Conservation (phyloP, 2,329 filamentous ascomycete species). For the Fusarium burgessii region DNA sequence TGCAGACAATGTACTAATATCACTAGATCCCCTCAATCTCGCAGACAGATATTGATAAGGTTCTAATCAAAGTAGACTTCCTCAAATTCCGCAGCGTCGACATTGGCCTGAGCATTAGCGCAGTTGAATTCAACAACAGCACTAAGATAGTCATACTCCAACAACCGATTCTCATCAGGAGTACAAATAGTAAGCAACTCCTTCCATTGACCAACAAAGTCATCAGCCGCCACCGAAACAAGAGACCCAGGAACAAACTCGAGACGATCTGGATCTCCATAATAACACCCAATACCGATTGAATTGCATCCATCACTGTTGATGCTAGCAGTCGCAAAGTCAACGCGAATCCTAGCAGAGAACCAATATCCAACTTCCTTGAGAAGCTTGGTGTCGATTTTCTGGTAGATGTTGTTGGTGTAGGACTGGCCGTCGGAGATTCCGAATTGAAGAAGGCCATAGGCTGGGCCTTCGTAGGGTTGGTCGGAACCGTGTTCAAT, state of each 20-base stretch:
- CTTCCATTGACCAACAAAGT: rapidly evolving
- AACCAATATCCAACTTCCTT: not conserved
- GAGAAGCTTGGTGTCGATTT: not conserved
- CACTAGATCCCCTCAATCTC: too few relatives aligned
- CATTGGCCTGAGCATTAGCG: not conserved
- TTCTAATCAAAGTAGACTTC: too few relatives aligned
- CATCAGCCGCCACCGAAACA: not conserved
- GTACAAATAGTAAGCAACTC: rapidly evolving
- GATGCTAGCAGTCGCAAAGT: rapidly evolving
- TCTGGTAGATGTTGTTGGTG: not conserved
- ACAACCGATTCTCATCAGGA: not conserved
- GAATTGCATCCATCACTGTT: not conserved
- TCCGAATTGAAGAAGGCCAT: not conserved
- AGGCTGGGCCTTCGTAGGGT: not conserved
- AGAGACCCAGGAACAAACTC: not conserved
- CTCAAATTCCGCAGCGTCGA: not conserved
- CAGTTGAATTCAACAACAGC: not conserved
- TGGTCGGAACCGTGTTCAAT: not conserved
- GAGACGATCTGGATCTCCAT: rapidly evolving
- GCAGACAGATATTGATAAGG: too few relatives aligned
- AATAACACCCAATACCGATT: not conserved
- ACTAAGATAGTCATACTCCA: not conserved
- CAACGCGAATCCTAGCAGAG: rapidly evolving
- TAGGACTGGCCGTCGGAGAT: rapidly evolving
- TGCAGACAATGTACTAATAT: too few relatives aligned